Base-by-base conservation (phyloP, 2,329 filamentous ascomycete genomes). In the Epichloe glyceriae region DNA sequence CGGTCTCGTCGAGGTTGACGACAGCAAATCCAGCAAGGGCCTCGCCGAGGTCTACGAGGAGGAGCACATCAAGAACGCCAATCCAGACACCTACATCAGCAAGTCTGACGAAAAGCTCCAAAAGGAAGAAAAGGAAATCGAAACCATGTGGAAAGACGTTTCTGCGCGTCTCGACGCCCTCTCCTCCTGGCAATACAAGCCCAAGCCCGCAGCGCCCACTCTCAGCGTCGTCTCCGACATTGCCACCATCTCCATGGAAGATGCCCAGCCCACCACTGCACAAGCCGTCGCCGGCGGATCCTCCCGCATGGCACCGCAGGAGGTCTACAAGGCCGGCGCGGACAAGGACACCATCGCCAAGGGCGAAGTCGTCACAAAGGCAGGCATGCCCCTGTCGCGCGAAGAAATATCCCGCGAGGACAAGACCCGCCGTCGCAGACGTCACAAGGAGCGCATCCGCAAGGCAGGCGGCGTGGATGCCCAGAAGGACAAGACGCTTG, bases 11-110 rank as follows among this genome's bases (percentile, higher is more conserved):
- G 85, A 91, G 55, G 74, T 97, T 11, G 86, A 94, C 60, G 90
- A 97, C 66, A 84, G 76, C 58, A 96, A 95, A 68, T 79, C 83
- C n/a, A 80, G 85, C 62, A 85, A 95, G 67, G 83, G 88, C 55
- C 79, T 98, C 12, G 91, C 89, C 0, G 90, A 96, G 60, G 76
- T 95, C 47, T 98, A 97, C 71, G 93, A 97, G 68, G 85, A 93
- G 62, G 90, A 97, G 58, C 88, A 95, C 66, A 73, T 91, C 55
- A 84, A 86, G 63, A 76, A 79, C 49, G 78, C 79, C 2, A 86
- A 96, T 65, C 85, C 88, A 3, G 80, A 81, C 56, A 83, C 79
- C 37, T 95, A 88, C 62, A 78, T 93, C 53, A 88, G 88, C 66
- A 80, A 83, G 58, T 80, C 85, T 35, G 86, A 94, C 61, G 88